phyloP scores from a whole-genome alignment of 495 filamentous ascomycete genomes.

The Penicillium maclennaniae region DNA sequence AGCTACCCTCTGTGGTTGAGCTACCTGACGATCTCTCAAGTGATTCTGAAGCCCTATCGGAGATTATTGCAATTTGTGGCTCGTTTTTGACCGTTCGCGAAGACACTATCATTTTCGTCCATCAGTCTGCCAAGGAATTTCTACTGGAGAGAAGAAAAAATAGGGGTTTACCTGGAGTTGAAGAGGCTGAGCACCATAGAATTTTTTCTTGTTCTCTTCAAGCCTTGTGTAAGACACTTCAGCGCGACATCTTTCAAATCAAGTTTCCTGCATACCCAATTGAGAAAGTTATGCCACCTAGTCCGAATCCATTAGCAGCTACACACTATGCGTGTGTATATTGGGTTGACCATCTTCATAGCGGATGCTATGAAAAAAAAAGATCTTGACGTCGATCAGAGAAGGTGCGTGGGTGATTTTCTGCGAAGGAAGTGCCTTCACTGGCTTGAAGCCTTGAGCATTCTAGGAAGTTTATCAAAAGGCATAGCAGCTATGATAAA shows the following conservation, averaged over 20 bases:
- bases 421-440: slow-evolving; percentile 27
- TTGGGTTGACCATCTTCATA: slow-evolving; percentile 38
- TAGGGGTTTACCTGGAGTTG: slow-evolving; percentile 15
- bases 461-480: slow-evolving; percentile 20
- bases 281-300: too few relatives aligned
- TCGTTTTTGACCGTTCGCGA: slow-evolving; percentile 24
- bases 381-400: slow-evolving; percentile 4
- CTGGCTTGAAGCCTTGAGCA: slow-evolving; percentile 37
- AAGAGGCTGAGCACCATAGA: slow-evolving; percentile 17
- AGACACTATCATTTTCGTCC: slow-evolving; percentile 31
- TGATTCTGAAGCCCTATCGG: neutral
- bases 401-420: slow-evolving; percentile 13
- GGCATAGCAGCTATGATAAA: slow-evolving; percentile 17
- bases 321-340: slow-evolving; percentile 2
- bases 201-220: neutral
- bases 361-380: neutral
- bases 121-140: slow-evolving; percentile 45
- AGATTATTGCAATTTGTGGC: slow-evolving; percentile 9
- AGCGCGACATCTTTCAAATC: too few relatives aligned
- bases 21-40: slow-evolving; percentile 1
- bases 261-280: too few relatives aligned
- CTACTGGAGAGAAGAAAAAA: slow-evolving; percentile 4
- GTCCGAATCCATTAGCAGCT: too few relatives aligned
- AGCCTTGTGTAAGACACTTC: too few relatives aligned
- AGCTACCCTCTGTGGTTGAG: slow-evolving; percentile 19